Evolutionary conservation across 2,329 filamentous ascomycete species (phyloP).

Genomic region (Emydomyces testavorans): DNA sequence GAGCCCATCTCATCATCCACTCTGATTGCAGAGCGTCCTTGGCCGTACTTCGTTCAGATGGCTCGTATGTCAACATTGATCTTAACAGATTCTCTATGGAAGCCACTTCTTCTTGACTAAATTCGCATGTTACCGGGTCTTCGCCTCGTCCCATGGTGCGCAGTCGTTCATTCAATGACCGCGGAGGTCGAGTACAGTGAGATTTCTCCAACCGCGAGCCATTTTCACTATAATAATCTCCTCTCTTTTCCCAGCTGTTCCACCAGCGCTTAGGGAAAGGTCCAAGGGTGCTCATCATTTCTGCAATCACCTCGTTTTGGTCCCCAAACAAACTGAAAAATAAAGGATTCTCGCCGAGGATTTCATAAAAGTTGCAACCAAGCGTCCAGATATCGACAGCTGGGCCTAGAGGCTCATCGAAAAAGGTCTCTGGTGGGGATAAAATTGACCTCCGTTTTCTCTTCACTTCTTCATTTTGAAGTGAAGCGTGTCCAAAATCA

Average conservation of each 20-base stretch:
- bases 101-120: not conserved
- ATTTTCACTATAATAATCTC: slow-evolving; percentile 10
- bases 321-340: slow-evolving; percentile 6
- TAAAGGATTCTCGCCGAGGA: slow-evolving; percentile 11
- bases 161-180: not conserved
- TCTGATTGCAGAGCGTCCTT: slow-evolving; percentile 1
- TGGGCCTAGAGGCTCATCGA: slow-evolving; percentile 8
- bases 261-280: slow-evolving; percentile 10
- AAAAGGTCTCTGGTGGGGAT: slow-evolving; percentile 9
- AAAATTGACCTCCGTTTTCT: slow-evolving; percentile 3
- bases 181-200: not conserved
- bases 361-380: slow-evolving; percentile 11
- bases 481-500: not conserved
- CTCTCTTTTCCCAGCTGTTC: slow-evolving; percentile 7
- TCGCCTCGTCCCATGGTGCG: not conserved
- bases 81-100: not conserved
- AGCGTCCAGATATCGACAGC: slow-evolving; percentile 14
- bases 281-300: slow-evolving; percentile 15
- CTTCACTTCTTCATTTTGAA: not conserved
- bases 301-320: slow-evolving; percentile 10
- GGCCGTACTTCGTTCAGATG: slow-evolving; percentile 1
- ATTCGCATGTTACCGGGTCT: not conserved
- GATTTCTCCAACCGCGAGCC: slow-evolving; percentile 8
- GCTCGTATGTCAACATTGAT: slow-evolving; percentile 11
- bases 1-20: slow-evolving; percentile 11